These are phyloP conservation scores for Fragaria ananassa DNA, from an alignment of 306 rosid species.

Conservation along the genomic window DNA sequence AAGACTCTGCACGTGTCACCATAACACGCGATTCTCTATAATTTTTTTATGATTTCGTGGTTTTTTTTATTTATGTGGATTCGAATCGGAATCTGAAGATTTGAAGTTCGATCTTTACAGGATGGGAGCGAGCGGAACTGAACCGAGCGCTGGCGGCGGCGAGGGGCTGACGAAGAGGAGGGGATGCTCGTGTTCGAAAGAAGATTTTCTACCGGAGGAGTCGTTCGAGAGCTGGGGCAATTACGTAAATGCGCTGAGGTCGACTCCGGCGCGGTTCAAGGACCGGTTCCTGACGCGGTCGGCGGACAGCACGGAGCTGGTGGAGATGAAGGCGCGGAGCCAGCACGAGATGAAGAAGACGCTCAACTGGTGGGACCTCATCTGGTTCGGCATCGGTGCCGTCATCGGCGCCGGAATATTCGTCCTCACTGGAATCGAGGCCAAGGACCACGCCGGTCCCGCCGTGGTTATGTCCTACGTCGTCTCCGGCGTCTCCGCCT, in stretches of 20 bases:
- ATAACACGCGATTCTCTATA: no score
- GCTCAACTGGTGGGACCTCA: conserved; percentile 88
- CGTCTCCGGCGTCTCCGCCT: conserved; percentile 75
- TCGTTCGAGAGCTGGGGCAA: conserved; percentile 66
- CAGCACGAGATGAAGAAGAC: conserved; percentile 73
- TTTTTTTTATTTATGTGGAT: not conserved
- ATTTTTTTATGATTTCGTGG: no score
- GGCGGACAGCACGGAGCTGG: conserved; percentile 50
- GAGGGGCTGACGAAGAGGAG: conserved; percentile 35
- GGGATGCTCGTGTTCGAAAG: conserved; percentile 39
- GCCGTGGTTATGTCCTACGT: conserved; percentile 74
- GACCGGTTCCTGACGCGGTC: conserved; percentile 58
- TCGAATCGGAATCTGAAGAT: not conserved
- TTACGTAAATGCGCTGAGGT: conserved; percentile 43
- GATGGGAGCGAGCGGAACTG: conserved; percentile 27
- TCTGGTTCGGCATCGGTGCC: conserved; percentile 83
- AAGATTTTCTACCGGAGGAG: conserved; percentile 80
- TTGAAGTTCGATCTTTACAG: not conserved
- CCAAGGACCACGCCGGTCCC: conserved; percentile 40
- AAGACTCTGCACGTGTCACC: no score
- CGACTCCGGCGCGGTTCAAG: conserved; percentile 51
- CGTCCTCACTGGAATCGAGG: conserved; percentile 81
- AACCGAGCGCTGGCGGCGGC: not conserved
- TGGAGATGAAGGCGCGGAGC: conserved; percentile 64
- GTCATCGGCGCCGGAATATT: conserved; percentile 86